Conservation (phyloP, 2,329 filamentous ascomycete genomes). For the Raffaelea arxii region DNA sequence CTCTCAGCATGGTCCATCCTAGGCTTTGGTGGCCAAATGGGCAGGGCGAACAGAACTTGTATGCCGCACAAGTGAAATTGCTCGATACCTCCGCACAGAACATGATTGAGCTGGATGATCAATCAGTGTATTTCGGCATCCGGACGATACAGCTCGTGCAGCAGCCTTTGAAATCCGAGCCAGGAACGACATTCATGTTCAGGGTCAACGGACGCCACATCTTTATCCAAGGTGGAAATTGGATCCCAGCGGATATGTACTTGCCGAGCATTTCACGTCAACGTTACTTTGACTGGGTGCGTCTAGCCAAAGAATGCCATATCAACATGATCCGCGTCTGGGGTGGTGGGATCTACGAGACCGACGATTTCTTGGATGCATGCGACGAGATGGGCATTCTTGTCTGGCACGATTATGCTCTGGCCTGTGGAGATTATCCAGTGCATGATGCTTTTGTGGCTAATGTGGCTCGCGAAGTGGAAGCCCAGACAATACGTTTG, state of each 20-base stretch:
- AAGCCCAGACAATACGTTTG: constrained; percentile 47
- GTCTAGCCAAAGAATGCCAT: constrained; percentile 63
- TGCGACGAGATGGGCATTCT: constrained; percentile 62
- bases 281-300: constrained; percentile 63
- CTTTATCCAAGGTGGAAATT: constrained; percentile 71
- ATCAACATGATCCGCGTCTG: constrained; percentile 70
- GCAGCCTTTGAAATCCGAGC: constrained; percentile 37
- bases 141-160: constrained; percentile 53
- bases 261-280: constrained; percentile 57
- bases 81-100: neutral
- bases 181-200: constrained; percentile 70
- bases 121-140: constrained; percentile 43
- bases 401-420: constrained; percentile 68
- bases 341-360: constrained; percentile 63
- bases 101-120: neutral
- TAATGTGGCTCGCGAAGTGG: constrained; percentile 47
- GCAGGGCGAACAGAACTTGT: neutral
- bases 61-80: constrained; percentile 10
- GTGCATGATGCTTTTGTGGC: constrained; percentile 46
- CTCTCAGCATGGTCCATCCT: neutral
- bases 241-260: constrained; percentile 76
- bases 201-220: constrained; percentile 63
- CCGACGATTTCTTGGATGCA: constrained; percentile 55
- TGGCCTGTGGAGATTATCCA: constrained; percentile 58
- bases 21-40: constrained; percentile 1